These are phyloP conservation scores for Asterionellopsis glacialis DNA, from an alignment of 108 stramenopile species.

Conservation along the genomic window DNA sequence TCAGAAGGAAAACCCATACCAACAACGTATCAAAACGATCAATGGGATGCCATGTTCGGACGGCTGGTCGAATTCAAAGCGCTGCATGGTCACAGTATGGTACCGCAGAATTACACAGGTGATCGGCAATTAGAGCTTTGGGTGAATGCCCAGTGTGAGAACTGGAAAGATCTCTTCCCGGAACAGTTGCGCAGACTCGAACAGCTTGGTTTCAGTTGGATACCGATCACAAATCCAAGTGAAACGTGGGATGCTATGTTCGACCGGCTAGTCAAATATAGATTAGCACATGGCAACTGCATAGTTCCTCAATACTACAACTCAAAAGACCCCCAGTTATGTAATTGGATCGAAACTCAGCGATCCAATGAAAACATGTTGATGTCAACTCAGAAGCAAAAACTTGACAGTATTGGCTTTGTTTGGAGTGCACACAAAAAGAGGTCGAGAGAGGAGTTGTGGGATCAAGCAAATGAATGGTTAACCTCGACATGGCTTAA, in stretches of 20 bases:
- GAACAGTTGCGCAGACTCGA: constrained; percentile 28
- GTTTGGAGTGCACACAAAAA: constrained; percentile 41
- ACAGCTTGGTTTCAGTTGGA: constrained; percentile 6
- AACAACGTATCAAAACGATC: constrained; percentile 13
- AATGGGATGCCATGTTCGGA: constrained; percentile 41
- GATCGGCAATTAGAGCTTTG: too few species aligned
- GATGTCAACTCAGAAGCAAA: constrained; percentile 4
- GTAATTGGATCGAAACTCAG: constrained; percentile 20
- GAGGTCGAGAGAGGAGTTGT: constrained; percentile 48
- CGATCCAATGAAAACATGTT: constrained; percentile 41
- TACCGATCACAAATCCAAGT: constrained; percentile 1
- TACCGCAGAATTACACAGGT: too few species aligned
- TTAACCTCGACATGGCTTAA: constrained; percentile 44
- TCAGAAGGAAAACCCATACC: too few species aligned
- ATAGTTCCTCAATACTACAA: too few species aligned
- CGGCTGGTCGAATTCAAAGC: constrained; percentile 35
- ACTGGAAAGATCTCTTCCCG: too few species aligned
- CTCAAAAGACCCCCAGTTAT: constrained; percentile 8
- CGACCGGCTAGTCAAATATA: constrained; percentile 22
- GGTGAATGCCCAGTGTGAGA: too few species aligned
- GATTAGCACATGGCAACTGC: background rate
- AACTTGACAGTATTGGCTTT: constrained; percentile 50
- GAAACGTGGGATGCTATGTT: constrained; percentile 37
- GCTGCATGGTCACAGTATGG: constrained; percentile 18
- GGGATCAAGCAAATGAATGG: constrained; percentile 28